Percentiles rank a stretch among this genome's conserved stretches.
Conservation (phyloP, 1,284 basidiomycete genomes). For the Xerocomus cyaneibrunnescens region DNA sequence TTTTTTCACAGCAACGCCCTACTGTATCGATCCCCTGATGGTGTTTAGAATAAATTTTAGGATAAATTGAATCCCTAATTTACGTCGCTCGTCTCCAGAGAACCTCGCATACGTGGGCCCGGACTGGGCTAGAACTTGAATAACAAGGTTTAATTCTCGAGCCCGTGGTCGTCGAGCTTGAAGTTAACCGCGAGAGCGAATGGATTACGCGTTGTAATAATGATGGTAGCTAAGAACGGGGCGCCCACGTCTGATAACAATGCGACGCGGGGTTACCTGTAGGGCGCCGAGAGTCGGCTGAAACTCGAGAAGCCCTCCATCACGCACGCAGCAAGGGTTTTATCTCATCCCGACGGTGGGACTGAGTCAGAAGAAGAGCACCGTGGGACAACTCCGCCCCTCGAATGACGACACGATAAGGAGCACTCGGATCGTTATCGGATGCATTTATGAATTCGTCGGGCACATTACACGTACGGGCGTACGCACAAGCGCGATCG, state of each 20-base stretch:
- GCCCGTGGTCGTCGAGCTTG: not conserved
- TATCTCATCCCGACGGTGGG: not conserved
- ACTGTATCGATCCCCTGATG: constrained; percentile 18
- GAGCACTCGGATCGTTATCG: constrained; percentile 5
- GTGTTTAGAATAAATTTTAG: constrained; percentile 8
- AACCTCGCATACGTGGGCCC: not conserved
- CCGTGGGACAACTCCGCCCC: no score
- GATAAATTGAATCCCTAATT: constrained; percentile 4
- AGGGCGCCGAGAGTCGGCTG: constrained; percentile 3
- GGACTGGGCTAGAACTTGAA: not conserved
- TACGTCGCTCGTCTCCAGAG: not conserved
- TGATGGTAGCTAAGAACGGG: constrained; percentile 28
- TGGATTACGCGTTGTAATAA: not conserved
- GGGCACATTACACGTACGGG: not conserved
- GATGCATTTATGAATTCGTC: constrained; percentile 8
- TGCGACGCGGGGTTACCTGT: not conserved
- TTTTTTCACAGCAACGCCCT: constrained; percentile 1
- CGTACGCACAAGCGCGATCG: constrained; percentile 3
- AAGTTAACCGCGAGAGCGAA: constrained; percentile 9
- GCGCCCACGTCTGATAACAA: not conserved
- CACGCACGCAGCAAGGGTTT: not conserved
- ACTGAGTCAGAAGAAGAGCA: not conserved
- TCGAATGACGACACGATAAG: not conserved
- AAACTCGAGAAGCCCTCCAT: not conserved
- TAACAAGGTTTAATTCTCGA: constrained; percentile 21